These are phyloP conservation scores for Pythium monospermum DNA, from an alignment of 352 stramenopile genomes.

Conservation along the genomic window DNA sequence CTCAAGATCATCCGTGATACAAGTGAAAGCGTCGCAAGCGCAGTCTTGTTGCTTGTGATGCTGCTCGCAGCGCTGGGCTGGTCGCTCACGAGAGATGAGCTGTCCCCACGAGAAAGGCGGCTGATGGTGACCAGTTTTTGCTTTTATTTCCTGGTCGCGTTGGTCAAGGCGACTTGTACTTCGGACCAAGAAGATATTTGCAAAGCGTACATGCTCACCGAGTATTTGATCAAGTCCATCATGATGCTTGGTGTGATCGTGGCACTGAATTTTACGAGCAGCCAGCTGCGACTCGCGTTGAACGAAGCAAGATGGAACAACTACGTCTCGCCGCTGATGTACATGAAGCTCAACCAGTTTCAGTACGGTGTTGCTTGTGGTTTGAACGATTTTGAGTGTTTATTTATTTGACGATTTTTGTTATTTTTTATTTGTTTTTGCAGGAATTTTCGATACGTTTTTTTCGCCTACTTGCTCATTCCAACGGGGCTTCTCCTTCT, in stretches of 20 bases:
- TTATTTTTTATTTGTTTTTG: slow-evolving; percentile 5
- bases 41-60: slow-evolving; percentile 37
- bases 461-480: slow-evolving; percentile 48
- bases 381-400: no score
- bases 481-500: slow-evolving; percentile 54
- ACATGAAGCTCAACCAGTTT: slow-evolving; percentile 74
- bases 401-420: no score
- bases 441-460: slow-evolving; percentile 54
- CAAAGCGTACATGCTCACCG: slow-evolving; percentile 54
- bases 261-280: slow-evolving; percentile 65
- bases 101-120: slow-evolving; percentile 34
- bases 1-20: slow-evolving; percentile 32
- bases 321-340: slow-evolving; percentile 47
- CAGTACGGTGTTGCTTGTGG: slow-evolving; percentile 35
- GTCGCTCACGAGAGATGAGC: slow-evolving; percentile 48
- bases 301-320: slow-evolving; percentile 56
- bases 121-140: slow-evolving; percentile 32
- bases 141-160: slow-evolving; percentile 33
- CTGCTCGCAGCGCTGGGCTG: slow-evolving; percentile 54
- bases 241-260: slow-evolving; percentile 62
- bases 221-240: slow-evolving; percentile 62
- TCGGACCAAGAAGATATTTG: slow-evolving; percentile 36
- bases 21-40: slow-evolving; percentile 33
- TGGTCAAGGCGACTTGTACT: slow-evolving; percentile 44
- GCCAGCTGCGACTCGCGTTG: slow-evolving; percentile 37